A percentile compares a stretch with the other conserved stretches of the same genome.
Conservation (phyloP, 805 yeast genomes). For the Lipomyces yamanashiensis region DNA sequence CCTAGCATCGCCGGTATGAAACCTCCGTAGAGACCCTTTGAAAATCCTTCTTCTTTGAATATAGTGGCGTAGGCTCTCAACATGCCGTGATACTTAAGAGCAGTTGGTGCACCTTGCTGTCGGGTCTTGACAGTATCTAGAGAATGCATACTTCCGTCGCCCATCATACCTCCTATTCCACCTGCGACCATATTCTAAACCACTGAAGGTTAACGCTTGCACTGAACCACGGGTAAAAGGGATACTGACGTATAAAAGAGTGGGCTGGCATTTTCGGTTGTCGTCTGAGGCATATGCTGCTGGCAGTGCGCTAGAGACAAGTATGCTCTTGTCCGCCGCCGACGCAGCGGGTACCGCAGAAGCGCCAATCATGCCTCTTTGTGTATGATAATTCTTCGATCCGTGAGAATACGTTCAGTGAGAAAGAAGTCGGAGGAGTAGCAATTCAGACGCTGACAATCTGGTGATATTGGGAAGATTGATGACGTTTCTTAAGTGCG, state of each 20-base stretch:
- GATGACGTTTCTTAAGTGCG: no score
- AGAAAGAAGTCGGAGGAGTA: no score
- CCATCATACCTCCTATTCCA: slow-evolving; percentile 91
- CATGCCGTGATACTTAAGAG: slow-evolving; percentile 72
- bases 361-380: slow-evolving; percentile 6
- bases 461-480: no score
- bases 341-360: neutral
- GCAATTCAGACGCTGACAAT: no score
- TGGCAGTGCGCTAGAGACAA: neutral
- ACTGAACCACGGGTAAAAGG: no score
- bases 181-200: slow-evolving; percentile 69
- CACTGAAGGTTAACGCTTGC: slow-evolving; percentile 48
- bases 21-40: slow-evolving; percentile 88
- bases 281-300: neutral
- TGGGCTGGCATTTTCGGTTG: neutral
- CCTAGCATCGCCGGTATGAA: slow-evolving; percentile 91
- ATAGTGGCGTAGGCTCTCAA: slow-evolving; percentile 75
- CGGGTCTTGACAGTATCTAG: slow-evolving; percentile 95
- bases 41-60: slow-evolving; percentile 80
- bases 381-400: neutral
- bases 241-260: slow-evolving; percentile 10
- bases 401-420: no score
- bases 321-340: neutral
- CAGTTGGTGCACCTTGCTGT: slow-evolving; percentile 89
- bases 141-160: slow-evolving; percentile 93